Base-by-base conservation (phyloP, 2,329 filamentous ascomycete genomes). In the Clarireedia monteithiana region DNA sequence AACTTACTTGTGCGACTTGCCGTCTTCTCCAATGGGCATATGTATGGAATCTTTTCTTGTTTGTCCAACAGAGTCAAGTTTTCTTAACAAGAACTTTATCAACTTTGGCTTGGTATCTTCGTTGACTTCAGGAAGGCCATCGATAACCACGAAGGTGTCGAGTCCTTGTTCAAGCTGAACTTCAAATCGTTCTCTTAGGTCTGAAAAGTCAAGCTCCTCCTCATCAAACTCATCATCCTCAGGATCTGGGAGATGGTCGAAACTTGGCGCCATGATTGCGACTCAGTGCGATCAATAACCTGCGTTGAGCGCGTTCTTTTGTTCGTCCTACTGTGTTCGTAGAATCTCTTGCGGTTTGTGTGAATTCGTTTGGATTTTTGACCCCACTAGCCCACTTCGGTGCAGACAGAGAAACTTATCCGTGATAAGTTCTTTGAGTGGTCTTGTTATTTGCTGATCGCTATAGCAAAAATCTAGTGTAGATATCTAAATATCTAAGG, bases 101-200 rank as follows among this genome's bases (percentile, higher is more conserved):
- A 99, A 84, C 79, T 96, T 97, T 59, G 88, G 84, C 77, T 91
- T 92, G 78, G 88, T 91, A 50, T 94, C 92, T 72, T 91, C 89
- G 58, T 79, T 89, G 62, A 99, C 92, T 62, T 87, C 77, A 63
- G 94, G 94, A 45, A 99, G 83, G 63, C 94, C 94, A 73, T 99
- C 94, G 70, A 97, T 83, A 60, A 97, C 91, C 63, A 99, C 88
- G 69, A 99, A 99, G 62, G 91, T 88, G 72, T 99, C 94, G 67
- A 96, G 87, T 58, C 94, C 94, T 73, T 95, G 89, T 73, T 99
- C 94, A 63, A 97, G 80, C 71, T 92, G 89, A 61, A 97, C 91
- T 75, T 97, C 91, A 72, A 91, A 96, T 74, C 95, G 90, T 73
- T 95, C 91, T 72, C 86, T 83, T 65, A 99, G 81, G 75, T 99